A percentile compares a stretch with the other conserved stretches of the same genome.
phyloP scores from a whole-genome alignment of 192 early-diverging fungal species.

The Umbelopsis sp. region DNA sequence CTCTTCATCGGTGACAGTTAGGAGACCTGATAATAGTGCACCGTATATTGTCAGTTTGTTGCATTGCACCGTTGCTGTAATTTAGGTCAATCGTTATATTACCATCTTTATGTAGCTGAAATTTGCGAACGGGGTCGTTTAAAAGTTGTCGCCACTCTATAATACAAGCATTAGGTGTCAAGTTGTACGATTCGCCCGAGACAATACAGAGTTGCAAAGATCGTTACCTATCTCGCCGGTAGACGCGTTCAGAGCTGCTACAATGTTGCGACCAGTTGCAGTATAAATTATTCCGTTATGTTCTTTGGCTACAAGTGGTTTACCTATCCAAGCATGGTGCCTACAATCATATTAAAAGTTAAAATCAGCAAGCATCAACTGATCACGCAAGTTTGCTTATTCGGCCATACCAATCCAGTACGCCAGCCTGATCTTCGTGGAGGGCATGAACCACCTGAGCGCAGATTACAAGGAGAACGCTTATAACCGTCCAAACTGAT shows the following conservation, averaged over 20 bases:
- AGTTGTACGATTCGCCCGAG: neutral
- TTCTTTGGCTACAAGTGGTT: slow-evolving; percentile 38
- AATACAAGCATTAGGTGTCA: neutral
- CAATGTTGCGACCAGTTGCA: slow-evolving; percentile 72
- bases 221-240: slow-evolving; percentile 68
- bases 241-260: slow-evolving; percentile 68
- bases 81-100: slow-evolving; percentile 33
- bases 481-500: slow-evolving; percentile 8
- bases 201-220: neutral
- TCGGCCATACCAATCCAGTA: slow-evolving; percentile 52
- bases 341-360: slow-evolving; percentile 26
- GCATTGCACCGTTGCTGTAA: slow-evolving; percentile 23
- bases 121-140: slow-evolving; percentile 57
- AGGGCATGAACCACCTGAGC: slow-evolving; percentile 29
- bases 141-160: slow-evolving; percentile 80
- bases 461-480: slow-evolving; percentile 4
- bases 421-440: slow-evolving; percentile 52
- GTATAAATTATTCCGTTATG: slow-evolving; percentile 44
- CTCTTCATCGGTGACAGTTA: slow-evolving; percentile 31
- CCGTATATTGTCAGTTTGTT: neutral
- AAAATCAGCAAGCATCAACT: neutral
- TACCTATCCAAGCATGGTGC: slow-evolving; percentile 61
- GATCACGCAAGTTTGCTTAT: neutral
- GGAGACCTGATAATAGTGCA: slow-evolving; percentile 28
- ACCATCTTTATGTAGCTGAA: slow-evolving; percentile 55